A percentile compares a stretch with the other conserved stretches of the same genome.
These are phyloP conservation scores for Collybia sordida DNA, from an alignment of 768 basidiomycete species.

Conservation along the genomic window DNA sequence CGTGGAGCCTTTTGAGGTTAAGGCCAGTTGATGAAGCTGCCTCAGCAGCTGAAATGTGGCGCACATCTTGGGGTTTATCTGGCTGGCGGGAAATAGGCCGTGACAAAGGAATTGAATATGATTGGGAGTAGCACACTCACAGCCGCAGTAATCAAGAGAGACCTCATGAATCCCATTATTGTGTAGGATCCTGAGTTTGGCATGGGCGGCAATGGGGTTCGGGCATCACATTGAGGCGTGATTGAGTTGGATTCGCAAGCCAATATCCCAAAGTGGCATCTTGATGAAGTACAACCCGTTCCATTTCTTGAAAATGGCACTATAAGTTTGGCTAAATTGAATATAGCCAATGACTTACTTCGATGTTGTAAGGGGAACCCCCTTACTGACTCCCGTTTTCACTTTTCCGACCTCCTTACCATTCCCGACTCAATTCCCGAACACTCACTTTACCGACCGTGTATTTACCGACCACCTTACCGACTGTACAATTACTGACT, in stretches of 20 bases:
- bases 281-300: background rate
- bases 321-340: background rate
- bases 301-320: background rate
- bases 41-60: constrained; percentile 10
- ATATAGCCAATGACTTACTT: background rate
- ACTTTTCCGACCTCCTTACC: too few relatives aligned
- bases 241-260: constrained; percentile 1
- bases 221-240: background rate
- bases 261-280: background rate
- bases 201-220: background rate
- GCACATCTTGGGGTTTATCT: constrained; percentile 4
- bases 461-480: too few relatives aligned
- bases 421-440: too few relatives aligned
- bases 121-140: background rate
- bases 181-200: background rate
- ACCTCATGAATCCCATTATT: background rate
- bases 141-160: background rate
- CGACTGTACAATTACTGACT: too few relatives aligned
- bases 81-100: constrained; percentile 11
- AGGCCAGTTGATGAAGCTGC: constrained; percentile 10
- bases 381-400: too few relatives aligned
- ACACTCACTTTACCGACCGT: too few relatives aligned
- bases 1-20: constrained; percentile 10
- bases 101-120: constrained; percentile 8
- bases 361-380: too few relatives aligned